phyloP scores from a whole-genome alignment of 768 basidiomycete species.

The Calocybe gangraenosa region DNA sequence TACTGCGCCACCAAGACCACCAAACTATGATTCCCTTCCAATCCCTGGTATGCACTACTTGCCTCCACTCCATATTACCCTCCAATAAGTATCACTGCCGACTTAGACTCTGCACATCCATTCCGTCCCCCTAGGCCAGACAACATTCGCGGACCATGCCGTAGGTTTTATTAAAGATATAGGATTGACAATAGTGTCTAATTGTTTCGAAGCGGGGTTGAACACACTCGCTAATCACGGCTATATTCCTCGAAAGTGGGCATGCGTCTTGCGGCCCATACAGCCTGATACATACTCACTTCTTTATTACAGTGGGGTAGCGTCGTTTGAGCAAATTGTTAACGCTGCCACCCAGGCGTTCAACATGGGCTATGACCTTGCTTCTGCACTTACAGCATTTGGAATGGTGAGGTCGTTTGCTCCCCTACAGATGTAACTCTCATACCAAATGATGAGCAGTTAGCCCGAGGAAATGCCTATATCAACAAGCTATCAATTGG shows the following conservation, averaged over 20 bases:
- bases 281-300: neutral
- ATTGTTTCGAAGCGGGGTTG: neutral
- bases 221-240: neutral
- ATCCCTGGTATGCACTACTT: neutral
- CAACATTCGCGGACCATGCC: neutral
- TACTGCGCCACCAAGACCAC: neutral
- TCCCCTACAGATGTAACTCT: neutral
- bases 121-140: neutral
- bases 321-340: neutral
- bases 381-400: neutral
- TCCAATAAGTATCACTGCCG: neutral
- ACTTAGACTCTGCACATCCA: neutral
- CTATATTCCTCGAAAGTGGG: neutral
- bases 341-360: neutral
- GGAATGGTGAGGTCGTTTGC: neutral
- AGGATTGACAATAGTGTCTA: neutral
- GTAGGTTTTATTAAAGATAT: neutral
- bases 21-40: neutral
- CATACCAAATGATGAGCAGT: neutral
- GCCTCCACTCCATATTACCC: neutral
- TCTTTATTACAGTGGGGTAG: neutral
- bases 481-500: neutral
- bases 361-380: neutral
- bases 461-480: neutral
- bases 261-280: neutral